Base-by-base conservation (phyloP, 805 yeast species). In the Saccharomyces paradoxus region DNA sequence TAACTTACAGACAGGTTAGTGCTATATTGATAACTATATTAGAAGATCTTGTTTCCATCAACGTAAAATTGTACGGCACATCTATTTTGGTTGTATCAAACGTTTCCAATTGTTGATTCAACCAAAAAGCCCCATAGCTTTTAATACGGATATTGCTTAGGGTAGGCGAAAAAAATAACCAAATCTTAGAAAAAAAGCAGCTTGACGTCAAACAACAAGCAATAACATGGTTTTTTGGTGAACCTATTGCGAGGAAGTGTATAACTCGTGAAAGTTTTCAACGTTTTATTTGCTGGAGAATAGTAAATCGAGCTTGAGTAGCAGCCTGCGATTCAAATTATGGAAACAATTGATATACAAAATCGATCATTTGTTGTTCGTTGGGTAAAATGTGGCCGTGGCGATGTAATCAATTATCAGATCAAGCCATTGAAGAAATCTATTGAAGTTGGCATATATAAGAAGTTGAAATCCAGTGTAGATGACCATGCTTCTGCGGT, bases 271-370 rank as follows among this genome's bases (percentile, higher is more conserved):
- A 17, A 21, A 37, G 44, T 37, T 21, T 21, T n/a, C 17, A 17
- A 37, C 22, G 22, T 7, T 8, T 17, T 10, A 17, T 37, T 37
- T 37, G 22, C 44, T 17, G 10, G 44, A 37, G 9, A 17, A n/a
- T n/a, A 22, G 49, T 41, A 32, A 37, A 37, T 9, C 22, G 44
- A n/a, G 17, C 24, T n/a, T 17, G 22, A 37, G 24, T 37, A 21
- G 44, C 41, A 47, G 41, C 44, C 44, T 37, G 17, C 44, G 12
- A 21, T 17, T 37, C 12, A 8, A 37, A 37, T 37, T 17, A 88
- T 90, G 97, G 98, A 92, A 71, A 84, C 90, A 1, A 79, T 94
- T 50, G 97, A 92, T 70, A 82, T 94, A 26, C 96, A 91, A 63
- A 84, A 95, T 50, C 87, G 89, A 69, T 86, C 94, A 55, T 92